Conservation (phyloP, 495 filamentous ascomycete genomes). For the Neurospora sp. region DNA sequence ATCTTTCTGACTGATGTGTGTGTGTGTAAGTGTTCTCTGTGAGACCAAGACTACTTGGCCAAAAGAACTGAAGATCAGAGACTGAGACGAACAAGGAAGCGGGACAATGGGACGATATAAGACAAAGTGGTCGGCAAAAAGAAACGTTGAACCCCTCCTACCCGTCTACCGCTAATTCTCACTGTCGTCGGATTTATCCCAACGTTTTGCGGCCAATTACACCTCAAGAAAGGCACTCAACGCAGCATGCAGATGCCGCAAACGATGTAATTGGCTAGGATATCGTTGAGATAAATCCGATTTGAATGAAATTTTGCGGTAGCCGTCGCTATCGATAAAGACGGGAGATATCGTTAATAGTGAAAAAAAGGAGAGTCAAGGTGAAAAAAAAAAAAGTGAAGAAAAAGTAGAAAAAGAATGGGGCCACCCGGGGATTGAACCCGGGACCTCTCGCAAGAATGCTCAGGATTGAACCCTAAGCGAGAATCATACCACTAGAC, state of each 20-base stretch:
- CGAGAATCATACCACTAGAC: not conserved
- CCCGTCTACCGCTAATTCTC: not conserved
- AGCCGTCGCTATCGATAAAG: not conserved
- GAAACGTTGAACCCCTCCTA: not conserved
- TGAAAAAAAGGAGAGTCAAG: too few relatives aligned
- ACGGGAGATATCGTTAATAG: too few relatives aligned
- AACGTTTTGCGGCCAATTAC: too few relatives aligned
- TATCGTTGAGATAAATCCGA: too few relatives aligned
- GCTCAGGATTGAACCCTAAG: not conserved
- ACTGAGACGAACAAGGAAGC: not conserved
- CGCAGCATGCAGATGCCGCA: too few relatives aligned
- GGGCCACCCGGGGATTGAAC: too few relatives aligned
- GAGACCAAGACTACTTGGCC: not conserved
- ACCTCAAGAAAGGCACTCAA: too few relatives aligned
- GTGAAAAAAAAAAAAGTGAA: too few relatives aligned
- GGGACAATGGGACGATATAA: not conserved
- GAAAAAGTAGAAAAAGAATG: too few relatives aligned
- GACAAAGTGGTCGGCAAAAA: not conserved
- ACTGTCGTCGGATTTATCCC: too few relatives aligned
- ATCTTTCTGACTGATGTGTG: not conserved
- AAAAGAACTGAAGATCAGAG: not conserved
- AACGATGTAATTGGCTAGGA: too few relatives aligned
- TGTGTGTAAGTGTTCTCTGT: not conserved
- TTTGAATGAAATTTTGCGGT: not conserved
- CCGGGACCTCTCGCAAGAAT: too few relatives aligned